These are phyloP conservation scores for Chenopodium berlandieri DNA, from an alignment of 148 eudicot genomes.

Conservation along the genomic window DNA sequence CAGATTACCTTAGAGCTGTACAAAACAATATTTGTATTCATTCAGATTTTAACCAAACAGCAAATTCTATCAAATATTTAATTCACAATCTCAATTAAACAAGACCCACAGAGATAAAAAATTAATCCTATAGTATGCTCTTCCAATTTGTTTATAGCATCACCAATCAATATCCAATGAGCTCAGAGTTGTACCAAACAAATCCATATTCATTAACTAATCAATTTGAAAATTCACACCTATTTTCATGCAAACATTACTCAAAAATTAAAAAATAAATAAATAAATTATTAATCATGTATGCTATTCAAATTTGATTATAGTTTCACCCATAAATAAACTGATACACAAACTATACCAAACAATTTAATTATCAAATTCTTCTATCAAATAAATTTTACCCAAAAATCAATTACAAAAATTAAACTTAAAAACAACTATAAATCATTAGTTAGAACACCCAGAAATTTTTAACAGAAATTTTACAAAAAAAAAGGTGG, in stretches of 20 bases:
- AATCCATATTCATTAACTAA: neutral
- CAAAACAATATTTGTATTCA: slow-evolving; percentile 9
- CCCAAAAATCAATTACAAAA: neutral
- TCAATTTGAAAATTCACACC: neutral
- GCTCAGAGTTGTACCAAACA: slow-evolving; percentile 53
- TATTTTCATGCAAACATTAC: neutral
- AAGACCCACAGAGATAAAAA: neutral
- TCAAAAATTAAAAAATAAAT: neutral
- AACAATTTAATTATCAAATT: too few relatives aligned
- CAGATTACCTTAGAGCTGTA: slow-evolving; percentile 76
- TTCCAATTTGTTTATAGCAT: slow-evolving; percentile 70
- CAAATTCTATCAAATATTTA: neutral
- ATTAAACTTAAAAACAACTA: neutral
- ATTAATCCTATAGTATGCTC: slow-evolving; percentile 64
- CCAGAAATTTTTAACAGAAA: too few relatives aligned
- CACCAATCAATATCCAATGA: slow-evolving; percentile 79
- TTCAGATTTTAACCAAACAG: neutral
- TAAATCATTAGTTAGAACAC: neutral
- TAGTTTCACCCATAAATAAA: too few relatives aligned
- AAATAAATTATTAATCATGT: neutral
- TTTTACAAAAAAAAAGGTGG: neutral
- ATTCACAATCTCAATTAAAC: neutral
- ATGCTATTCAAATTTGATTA: too few relatives aligned
- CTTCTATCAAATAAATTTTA: too few relatives aligned
- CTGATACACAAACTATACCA: neutral